Evolutionary conservation across 345 rosid genomes (phyloP).

Genomic region (Stellera chamaejasme): DNA sequence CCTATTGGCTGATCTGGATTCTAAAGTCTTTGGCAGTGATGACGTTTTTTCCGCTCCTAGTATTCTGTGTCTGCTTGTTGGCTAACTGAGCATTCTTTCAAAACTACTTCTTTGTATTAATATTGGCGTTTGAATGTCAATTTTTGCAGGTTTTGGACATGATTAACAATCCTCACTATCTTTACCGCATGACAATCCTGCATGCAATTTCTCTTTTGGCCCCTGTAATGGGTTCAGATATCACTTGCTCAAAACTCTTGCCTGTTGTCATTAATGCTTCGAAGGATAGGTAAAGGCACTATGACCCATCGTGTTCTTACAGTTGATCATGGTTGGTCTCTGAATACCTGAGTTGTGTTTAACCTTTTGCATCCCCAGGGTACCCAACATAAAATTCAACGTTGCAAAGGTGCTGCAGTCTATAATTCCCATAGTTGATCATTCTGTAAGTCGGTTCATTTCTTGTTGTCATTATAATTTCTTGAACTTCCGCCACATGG

Average conservation of each 20-base stretch:
- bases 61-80: too few species aligned
- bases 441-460: constrained; percentile 47
- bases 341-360: background rate
- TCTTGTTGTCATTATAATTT: background rate
- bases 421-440: constrained; percentile 73
- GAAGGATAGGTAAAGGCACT: constrained; percentile 60
- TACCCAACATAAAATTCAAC: constrained; percentile 93
- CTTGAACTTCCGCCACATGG: background rate
- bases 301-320: background rate
- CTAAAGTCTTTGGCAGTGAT: too few species aligned
- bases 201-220: constrained; percentile 79
- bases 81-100: too few species aligned
- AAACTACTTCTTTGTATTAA: too few species aligned
- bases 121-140: background rate
- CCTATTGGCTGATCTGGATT: too few species aligned
- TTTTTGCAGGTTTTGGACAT: constrained; percentile 65
- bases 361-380: constrained; percentile 34
- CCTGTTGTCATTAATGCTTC: constrained; percentile 73
- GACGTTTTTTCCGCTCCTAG: too few species aligned
- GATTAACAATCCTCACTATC: constrained; percentile 81
- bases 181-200: constrained; percentile 84
- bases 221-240: constrained; percentile 85
- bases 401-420: constrained; percentile 95
- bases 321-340: background rate
- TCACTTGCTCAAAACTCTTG: constrained; percentile 75